These are phyloP conservation scores for Hypomontagnella submonticulosa DNA, from an alignment of 495 filamentous ascomycete species.

Conservation along the genomic window DNA sequence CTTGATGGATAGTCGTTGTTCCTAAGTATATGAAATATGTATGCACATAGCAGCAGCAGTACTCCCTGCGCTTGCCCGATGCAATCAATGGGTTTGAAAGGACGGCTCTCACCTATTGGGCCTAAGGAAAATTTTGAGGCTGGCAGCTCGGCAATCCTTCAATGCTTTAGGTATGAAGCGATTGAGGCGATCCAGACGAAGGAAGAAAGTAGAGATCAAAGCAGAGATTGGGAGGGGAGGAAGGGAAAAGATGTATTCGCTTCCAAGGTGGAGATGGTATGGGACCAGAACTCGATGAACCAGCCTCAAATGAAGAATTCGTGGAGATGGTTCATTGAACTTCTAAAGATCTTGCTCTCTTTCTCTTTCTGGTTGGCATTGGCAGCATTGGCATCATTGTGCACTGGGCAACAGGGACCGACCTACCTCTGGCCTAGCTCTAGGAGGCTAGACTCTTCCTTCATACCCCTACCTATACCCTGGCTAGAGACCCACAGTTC, in stretches of 20 bases:
- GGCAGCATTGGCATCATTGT: constrained; percentile 22
- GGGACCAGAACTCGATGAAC: constrained; percentile 8
- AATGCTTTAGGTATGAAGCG: neutral
- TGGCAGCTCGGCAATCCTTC: neutral
- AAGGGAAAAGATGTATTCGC: constrained; percentile 10
- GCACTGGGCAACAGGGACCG: constrained; percentile 30
- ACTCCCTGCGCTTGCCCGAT: no score
- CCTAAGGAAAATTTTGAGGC: neutral
- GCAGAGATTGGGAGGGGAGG: constrained; percentile 2
- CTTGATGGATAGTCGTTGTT: constrained; percentile 1
- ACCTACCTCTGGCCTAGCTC: neutral
- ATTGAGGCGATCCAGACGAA: neutral
- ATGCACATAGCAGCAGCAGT: neutral
- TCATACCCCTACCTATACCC: constrained; percentile 12
- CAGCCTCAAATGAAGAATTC: constrained; percentile 11
- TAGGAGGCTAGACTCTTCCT: constrained; percentile 22
- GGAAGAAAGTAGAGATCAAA: neutral
- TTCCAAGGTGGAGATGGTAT: constrained; percentile 11
- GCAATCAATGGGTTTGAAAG: no score
- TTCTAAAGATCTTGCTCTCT: neutral
- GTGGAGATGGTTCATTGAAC: constrained; percentile 3
- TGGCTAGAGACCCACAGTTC: constrained; percentile 15
- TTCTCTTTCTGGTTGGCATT: no score
- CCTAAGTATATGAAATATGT: constrained; percentile 4
- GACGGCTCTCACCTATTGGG: constrained; percentile 9